Percentiles rank a stretch among this genome's conserved stretches.
These are phyloP conservation scores for Debaryomyces fabryi DNA, from an alignment of 1,139 yeast species.

Conservation along the genomic window DNA sequence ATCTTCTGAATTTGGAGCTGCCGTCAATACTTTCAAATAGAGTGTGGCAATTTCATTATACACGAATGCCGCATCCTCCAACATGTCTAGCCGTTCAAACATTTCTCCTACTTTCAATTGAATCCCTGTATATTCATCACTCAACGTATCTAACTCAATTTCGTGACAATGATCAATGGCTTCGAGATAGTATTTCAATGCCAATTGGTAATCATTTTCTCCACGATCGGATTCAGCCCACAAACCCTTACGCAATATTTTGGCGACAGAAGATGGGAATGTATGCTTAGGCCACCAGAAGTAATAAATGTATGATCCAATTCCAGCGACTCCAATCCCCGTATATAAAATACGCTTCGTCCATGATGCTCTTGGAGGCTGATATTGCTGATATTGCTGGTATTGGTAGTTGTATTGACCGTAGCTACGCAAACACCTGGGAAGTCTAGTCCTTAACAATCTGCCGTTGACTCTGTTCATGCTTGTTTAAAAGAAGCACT, in stretches of 20 bases:
- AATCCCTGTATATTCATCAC: constrained; percentile 65
- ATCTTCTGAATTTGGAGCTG: constrained; percentile 26
- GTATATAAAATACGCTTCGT: constrained; percentile 24
- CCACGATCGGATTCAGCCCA: constrained; percentile 84
- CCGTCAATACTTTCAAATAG: constrained; percentile 60
- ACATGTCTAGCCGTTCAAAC: constrained; percentile 68
- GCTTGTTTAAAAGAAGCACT: neutral
- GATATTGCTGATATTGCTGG: constrained; percentile 19
- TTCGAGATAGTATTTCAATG: constrained; percentile 67
- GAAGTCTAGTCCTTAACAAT: neutral
- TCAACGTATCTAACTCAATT: constrained; percentile 51
- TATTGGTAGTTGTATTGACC: constrained; percentile 18
- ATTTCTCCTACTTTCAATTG: constrained; percentile 85
- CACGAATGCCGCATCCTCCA: constrained; percentile 62
- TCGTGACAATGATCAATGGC: constrained; percentile 50
- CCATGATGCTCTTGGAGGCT: constrained; percentile 24
- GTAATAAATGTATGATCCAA: constrained; percentile 48
- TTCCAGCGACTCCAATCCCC: constrained; percentile 31
- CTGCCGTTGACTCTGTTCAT: constrained; percentile 4
- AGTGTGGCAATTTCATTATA: constrained; percentile 69
- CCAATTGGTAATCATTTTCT: constrained; percentile 62
- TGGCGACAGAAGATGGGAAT: constrained; percentile 62
- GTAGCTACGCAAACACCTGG: constrained; percentile 4
- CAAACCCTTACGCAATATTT: constrained; percentile 67
- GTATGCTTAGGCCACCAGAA: constrained; percentile 64